Percentiles rank a stretch among this genome's conserved stretches.
These are phyloP conservation scores for Sutorius australiensis DNA, from an alignment of 768 basidiomycete genomes.

Conservation along the genomic window DNA sequence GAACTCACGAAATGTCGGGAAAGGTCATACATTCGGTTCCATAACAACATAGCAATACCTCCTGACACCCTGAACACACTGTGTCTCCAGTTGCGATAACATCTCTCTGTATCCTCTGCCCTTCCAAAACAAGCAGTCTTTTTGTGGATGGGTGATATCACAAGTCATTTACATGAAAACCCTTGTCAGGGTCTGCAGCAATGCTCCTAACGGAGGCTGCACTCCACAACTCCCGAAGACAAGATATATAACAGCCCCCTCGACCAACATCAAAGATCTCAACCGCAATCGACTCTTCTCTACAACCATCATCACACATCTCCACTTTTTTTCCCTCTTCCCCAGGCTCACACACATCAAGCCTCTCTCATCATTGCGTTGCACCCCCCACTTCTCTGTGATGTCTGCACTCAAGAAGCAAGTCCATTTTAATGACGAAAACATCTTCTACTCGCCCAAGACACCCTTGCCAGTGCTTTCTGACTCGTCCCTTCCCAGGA, in stretches of 20 bases:
- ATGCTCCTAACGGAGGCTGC: slow-evolving; percentile 27
- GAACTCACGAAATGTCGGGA: slow-evolving; percentile 4
- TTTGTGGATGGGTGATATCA: slow-evolving; percentile 20
- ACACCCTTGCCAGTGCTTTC: slow-evolving; percentile 27
- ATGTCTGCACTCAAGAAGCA: slow-evolving; percentile 25
- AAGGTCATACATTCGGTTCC: slow-evolving; percentile 3
- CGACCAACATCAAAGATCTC: neutral
- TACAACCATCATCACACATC: slow-evolving; percentile 12
- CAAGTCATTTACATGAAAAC: slow-evolving; percentile 10
- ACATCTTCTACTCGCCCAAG: slow-evolving; percentile 31
- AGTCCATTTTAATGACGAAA: slow-evolving; percentile 32
- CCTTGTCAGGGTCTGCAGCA: slow-evolving; percentile 21
- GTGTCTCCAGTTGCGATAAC: neutral
- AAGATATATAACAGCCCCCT: slow-evolving; percentile 16
- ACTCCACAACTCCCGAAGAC: slow-evolving; percentile 20
- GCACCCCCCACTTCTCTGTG: neutral
- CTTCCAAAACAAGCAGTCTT: slow-evolving; percentile 13
- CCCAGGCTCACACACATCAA: slow-evolving; percentile 12
- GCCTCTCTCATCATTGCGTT: slow-evolving; percentile 11
- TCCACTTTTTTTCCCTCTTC: slow-evolving; percentile 8
- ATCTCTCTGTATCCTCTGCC: neutral
- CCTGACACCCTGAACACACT: slow-evolving; percentile 16
- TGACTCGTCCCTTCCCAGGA: slow-evolving; percentile 31
- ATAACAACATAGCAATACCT: neutral
- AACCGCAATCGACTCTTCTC: neutral